Evolutionary conservation across 1,284 basidiomycete species (phyloP), one percentile per base, ranked within the genome.

Genomic region (Tilletiaria anomala): DNA sequence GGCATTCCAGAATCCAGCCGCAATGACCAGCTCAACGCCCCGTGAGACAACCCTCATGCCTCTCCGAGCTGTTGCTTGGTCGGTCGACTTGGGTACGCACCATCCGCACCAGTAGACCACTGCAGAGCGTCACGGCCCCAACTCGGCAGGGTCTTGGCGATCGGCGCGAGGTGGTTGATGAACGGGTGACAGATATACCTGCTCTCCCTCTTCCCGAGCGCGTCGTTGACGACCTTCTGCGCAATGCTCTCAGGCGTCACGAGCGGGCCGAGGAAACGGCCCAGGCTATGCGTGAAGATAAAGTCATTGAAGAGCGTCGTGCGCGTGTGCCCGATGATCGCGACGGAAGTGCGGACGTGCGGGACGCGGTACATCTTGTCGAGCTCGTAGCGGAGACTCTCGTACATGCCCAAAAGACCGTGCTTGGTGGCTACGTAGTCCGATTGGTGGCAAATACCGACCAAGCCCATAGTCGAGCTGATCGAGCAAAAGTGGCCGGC

Each of bases 401-500:
- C 43, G 21, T 44, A 40, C 43, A 44, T 44, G 6, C 43, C 43
- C 5, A 44, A 21, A 10, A 44, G 14, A 3, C 39, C 43, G 19
- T 44, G 43, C 40, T 44, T 44, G n/a, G 43, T 34, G 14, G 43
- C 43, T 16, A 44, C 43, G 33, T 44, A 44, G 20, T 44, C 43
- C 14, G 37, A 40, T 22, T 43, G 41, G 29, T 43, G 41, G 29
- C 35, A 40, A 16, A 43, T 43, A 12, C 41, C 41, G 34, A 18
- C 10, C 14, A 31, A 32, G 20, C 43, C 43, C 43, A 44, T 44
- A 3, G 43, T 44, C 2, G 43, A 44, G 24, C 23, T 16, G 26
- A 44, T 31, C 20, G 22, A 44, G 15, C 29, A 15, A 29, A 44
- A 44, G 24, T 45, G 43, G 8, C 43, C 43, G 14, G 40, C 33